phyloP scores from a whole-genome alignment of 148 eudicot genomes.

The Rhododendron simsii region DNA sequence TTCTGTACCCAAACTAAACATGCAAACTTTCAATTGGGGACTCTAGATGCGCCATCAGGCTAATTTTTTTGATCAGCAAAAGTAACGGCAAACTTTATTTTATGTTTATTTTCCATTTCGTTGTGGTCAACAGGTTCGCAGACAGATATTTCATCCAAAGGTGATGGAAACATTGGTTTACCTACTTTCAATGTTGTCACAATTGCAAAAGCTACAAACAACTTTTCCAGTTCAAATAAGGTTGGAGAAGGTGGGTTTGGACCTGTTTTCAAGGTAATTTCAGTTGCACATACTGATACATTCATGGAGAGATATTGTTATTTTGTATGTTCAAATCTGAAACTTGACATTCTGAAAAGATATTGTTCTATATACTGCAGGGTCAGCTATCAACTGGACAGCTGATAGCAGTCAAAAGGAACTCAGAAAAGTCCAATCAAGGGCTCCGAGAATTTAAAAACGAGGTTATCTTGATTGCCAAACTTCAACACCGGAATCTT shows the following conservation, averaged over 20 bases:
- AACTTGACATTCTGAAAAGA: background rate
- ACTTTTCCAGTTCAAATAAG: background rate
- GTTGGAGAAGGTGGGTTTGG: background rate
- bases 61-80: no score
- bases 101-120: no score
- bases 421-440: background rate
- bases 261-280: background rate
- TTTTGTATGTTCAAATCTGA: background rate
- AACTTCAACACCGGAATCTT: background rate
- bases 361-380: background rate
- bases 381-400: background rate
- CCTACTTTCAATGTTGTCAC: background rate
- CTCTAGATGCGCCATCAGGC: no score
- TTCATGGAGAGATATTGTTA: background rate
- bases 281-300: background rate
- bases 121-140: background rate
- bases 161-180: background rate
- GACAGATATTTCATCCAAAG: background rate
- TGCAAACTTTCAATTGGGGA: no score
- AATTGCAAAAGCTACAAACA: background rate
- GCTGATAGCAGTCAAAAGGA: background rate
- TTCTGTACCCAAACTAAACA: no score
- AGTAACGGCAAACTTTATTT: no score
- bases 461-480: background rate
- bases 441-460: background rate